Evolutionary conservation across 306 rosid genomes (phyloP).

Genomic region (Lathyrus aphaca): DNA sequence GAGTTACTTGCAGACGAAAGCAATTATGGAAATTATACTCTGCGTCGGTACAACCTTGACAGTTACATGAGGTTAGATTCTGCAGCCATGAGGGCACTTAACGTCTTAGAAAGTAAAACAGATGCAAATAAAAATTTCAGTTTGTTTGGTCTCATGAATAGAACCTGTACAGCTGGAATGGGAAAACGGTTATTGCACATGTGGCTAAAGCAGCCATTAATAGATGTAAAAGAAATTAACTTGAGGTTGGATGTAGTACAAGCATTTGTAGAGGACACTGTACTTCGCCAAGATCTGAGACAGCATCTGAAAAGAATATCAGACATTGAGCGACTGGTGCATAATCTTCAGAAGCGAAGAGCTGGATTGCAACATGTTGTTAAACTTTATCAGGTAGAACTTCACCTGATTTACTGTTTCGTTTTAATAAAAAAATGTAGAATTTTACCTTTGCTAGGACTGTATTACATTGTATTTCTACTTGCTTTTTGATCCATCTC

Average conservation of each 20-base stretch:
- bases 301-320: conserved; percentile 91
- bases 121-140: conserved; percentile 98
- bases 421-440: conserved; percentile 4
- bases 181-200: conserved; percentile 86
- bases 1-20: conserved; percentile 90
- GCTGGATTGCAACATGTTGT: conserved; percentile 91
- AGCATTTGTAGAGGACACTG: conserved; percentile 89
- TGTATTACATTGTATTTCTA: conserved; percentile 26
- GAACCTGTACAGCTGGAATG: conserved; percentile 99
- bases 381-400: conserved; percentile 88
- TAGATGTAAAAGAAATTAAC: conserved; percentile 78
- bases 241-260: conserved; percentile 86
- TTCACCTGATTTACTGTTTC: conserved; percentile 19
- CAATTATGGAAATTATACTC: conserved; percentile 79
- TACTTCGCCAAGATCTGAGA: conserved; percentile 80
- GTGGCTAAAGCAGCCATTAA: conserved; percentile 97
- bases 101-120: conserved; percentile 85
- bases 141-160: conserved; percentile 91
- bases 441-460: conserved; percentile 30
- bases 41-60: conserved; percentile 78
- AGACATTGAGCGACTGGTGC: conserved; percentile 83
- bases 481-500: conserved; percentile 37
- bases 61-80: conserved; percentile 90
- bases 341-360: conserved; percentile 76
- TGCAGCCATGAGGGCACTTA: conserved; percentile 93